Conservation (phyloP, 1,139 yeast species). For the Kodamaea plutei region DNA sequence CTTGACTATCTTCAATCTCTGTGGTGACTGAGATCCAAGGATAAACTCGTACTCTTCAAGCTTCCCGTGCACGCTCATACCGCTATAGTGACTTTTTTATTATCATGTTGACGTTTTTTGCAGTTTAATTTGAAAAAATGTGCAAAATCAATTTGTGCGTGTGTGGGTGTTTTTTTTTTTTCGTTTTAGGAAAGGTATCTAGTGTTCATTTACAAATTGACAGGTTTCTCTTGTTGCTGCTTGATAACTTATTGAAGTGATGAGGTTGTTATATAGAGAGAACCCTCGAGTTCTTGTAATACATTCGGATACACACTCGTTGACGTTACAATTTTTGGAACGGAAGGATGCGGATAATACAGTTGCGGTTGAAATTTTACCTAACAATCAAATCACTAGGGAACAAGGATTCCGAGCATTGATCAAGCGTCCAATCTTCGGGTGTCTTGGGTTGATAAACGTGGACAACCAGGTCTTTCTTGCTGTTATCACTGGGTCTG, state of each 20-base stretch:
- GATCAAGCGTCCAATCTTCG: slow-evolving; percentile 58
- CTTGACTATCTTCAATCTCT: slow-evolving; percentile 64
- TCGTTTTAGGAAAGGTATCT: too few species aligned
- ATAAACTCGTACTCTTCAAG: slow-evolving; percentile 38
- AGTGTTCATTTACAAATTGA: too few species aligned
- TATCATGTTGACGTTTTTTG: too few species aligned
- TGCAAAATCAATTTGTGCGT: too few species aligned
- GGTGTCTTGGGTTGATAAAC: slow-evolving; percentile 81
- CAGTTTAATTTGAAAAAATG: too few species aligned
- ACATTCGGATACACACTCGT: slow-evolving; percentile 45
- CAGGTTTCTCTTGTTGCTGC: too few species aligned
- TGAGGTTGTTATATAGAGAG: slow-evolving; percentile 50
- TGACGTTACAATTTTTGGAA: slow-evolving; percentile 42
- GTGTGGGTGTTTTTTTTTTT: too few species aligned
- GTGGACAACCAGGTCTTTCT: slow-evolving; percentile 65
- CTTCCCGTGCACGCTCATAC: slow-evolving; percentile 5
- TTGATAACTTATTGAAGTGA: too few species aligned
- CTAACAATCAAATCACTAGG: slow-evolving; percentile 35
- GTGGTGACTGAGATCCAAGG: slow-evolving; percentile 81
- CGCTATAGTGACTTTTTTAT: too few species aligned
- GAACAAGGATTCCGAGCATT: slow-evolving; percentile 46
- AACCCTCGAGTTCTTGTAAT: slow-evolving; percentile 54
- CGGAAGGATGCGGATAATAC: slow-evolving; percentile 24
- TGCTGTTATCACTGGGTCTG: slow-evolving; percentile 73
- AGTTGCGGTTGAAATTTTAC: slow-evolving; percentile 52